Conservation (phyloP, 306 rosid genomes). For the Rosa lucieae region DNA sequence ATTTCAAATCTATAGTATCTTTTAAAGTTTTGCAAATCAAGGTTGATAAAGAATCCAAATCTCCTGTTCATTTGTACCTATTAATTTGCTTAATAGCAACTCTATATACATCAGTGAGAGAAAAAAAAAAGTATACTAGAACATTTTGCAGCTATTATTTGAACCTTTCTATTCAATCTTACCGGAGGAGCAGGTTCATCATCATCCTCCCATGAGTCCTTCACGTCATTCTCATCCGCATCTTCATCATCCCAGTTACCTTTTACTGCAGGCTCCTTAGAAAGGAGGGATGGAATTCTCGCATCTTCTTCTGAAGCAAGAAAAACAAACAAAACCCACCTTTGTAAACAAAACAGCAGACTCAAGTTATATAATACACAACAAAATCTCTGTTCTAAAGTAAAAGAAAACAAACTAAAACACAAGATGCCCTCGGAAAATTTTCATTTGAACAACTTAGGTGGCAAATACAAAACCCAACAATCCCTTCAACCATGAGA, state of each 20-base stretch:
- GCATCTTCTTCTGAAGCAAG: slow-evolving; percentile 66
- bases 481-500: not conserved
- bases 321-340: not conserved
- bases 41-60: not conserved
- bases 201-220: slow-evolving; percentile 95
- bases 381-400: not conserved
- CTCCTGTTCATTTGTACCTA: not conserved
- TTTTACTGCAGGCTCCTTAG: slow-evolving; percentile 54
- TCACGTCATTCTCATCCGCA: slow-evolving; percentile 75
- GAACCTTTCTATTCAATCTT: slow-evolving; percentile 16
- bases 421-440: not conserved
- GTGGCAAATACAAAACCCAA: too few relatives aligned
- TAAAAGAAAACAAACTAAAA: slow-evolving; percentile 1
- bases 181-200: slow-evolving; percentile 80
- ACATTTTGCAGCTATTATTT: not conserved
- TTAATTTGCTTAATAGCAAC: not conserved
- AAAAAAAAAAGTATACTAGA: not conserved
- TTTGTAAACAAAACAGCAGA: slow-evolving; percentile 13
- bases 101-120: not conserved
- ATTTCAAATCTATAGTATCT: not conserved
- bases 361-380: not conserved
- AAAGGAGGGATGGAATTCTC: slow-evolving; percentile 37
- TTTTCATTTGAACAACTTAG: too few relatives aligned
- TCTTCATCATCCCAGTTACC: slow-evolving; percentile 93
- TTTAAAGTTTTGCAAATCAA: not conserved